Evolutionary conservation across 1,139 yeast genomes (phyloP).

Genomic region (Candida sojae): DNA sequence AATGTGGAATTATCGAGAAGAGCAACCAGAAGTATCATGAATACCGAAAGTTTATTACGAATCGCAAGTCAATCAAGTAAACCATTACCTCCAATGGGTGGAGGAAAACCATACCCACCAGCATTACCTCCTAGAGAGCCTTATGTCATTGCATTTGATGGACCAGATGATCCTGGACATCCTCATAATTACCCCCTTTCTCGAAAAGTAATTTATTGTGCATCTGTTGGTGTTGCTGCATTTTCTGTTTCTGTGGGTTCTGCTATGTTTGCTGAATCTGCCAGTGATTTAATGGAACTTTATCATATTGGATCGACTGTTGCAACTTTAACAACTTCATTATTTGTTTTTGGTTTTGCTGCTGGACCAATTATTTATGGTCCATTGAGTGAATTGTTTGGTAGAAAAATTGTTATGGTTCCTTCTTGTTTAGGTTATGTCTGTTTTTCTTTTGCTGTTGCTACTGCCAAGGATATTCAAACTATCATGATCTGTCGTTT

Average conservation of each 20-base stretch:
- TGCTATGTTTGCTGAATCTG: conserved; percentile 40
- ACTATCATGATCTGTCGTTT: conserved; percentile 44
- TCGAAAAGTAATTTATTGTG: conserved; percentile 28
- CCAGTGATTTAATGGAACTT: conserved; percentile 22
- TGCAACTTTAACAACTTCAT: conserved; percentile 41
- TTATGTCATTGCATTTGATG: conserved; percentile 45
- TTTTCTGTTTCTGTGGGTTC: conserved; percentile 50
- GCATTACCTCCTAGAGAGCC: conserved; percentile 34
- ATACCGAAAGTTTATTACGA: conserved; percentile 18
- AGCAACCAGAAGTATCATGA: conserved; percentile 30
- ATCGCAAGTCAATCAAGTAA: conserved; percentile 5
- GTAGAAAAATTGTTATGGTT: conserved; percentile 33
- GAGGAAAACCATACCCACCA: conserved; percentile 39
- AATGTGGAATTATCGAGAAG: conserved; percentile 28
- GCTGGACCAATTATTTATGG: conserved; percentile 47
- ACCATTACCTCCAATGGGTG: conserved; percentile 41
- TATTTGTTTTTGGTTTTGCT: conserved; percentile 47
- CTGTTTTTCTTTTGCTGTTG: conserved; percentile 41
- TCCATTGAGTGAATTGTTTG: conserved; percentile 43
- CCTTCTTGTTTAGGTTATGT: conserved; percentile 31
- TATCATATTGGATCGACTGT: conserved; percentile 36
- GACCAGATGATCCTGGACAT: conserved; percentile 50
- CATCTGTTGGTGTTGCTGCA: conserved; percentile 35
- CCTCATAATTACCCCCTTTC: conserved; percentile 49
- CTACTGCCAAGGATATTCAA: conserved; percentile 40